Conservation (phyloP, 2,329 filamentous ascomycete species). For the Aspergillus ibericus region DNA sequence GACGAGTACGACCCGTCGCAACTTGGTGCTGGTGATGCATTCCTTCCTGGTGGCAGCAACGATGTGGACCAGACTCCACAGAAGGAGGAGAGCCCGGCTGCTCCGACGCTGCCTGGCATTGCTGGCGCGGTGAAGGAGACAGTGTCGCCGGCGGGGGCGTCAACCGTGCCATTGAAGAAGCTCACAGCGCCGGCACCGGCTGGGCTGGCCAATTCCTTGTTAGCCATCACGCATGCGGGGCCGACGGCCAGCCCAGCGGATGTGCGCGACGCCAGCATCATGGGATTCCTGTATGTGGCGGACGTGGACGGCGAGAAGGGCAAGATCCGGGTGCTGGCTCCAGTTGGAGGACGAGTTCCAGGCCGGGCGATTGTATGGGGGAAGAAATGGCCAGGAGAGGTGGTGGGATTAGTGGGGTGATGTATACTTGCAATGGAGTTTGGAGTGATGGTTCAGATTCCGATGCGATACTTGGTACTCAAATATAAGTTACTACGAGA, state of each 20-base stretch:
- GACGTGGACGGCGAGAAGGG: constrained; percentile 84
- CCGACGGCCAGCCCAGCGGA: constrained; percentile 67
- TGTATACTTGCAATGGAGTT: neutral
- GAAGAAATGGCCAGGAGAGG: constrained; percentile 76
- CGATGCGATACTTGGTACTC: too few relatives aligned
- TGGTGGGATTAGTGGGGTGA: constrained; percentile 70
- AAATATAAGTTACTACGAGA: too few relatives aligned
- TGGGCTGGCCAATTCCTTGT: constrained; percentile 72
- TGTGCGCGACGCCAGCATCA: constrained; percentile 77
- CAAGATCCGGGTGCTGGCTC: constrained; percentile 77
- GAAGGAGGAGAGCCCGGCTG: constrained; percentile 21
- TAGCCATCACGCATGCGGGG: constrained; percentile 80
- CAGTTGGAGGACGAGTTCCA: constrained; percentile 78
- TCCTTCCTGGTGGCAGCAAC: constrained; percentile 35
- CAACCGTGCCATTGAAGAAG: constrained; percentile 53
- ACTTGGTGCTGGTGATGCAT: constrained; percentile 33
- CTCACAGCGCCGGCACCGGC: constrained; percentile 61
- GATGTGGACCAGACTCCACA: constrained; percentile 23
- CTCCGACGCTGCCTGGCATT: constrained; percentile 25
- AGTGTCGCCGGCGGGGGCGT: constrained; percentile 18
- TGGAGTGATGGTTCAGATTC: too few relatives aligned
- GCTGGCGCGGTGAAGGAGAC: constrained; percentile 19
- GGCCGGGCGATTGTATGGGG: constrained; percentile 80
- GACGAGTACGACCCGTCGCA: constrained; percentile 46
- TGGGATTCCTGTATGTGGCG: constrained; percentile 90